phyloP scores from a whole-genome alignment of 2,329 filamentous ascomycete genomes.

The Xylariales sp. region DNA sequence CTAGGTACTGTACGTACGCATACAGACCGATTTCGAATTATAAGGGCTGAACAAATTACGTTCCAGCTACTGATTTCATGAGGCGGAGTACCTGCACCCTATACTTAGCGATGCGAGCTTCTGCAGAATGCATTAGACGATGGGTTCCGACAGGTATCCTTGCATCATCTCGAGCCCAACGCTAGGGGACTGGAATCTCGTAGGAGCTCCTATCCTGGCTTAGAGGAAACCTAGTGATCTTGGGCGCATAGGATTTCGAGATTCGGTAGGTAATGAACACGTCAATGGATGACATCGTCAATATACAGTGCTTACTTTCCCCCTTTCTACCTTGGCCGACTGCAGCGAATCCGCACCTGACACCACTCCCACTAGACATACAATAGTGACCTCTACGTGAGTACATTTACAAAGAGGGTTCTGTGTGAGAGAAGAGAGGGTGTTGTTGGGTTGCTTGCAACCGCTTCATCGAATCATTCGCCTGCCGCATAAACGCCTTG shows the following conservation, averaged over 20 bases:
- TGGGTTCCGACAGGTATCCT: background rate
- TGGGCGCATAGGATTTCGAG: too few relatives aligned
- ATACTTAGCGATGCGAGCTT: conserved; percentile 10
- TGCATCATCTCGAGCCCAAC: conserved; percentile 2
- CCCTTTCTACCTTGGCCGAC: background rate
- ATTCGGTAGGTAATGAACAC: too few relatives aligned
- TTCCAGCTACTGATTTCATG: too few relatives aligned
- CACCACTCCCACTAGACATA: too few relatives aligned
- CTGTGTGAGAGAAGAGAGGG: conserved; percentile 22
- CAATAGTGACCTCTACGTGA: too few relatives aligned
- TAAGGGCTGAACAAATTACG: too few relatives aligned
- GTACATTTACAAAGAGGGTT: too few relatives aligned
- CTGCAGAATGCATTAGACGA: conserved; percentile 10
- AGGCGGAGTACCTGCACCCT: background rate
- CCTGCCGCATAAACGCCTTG: conserved; percentile 21
- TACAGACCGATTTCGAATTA: too few relatives aligned
- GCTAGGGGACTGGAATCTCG: too few relatives aligned
- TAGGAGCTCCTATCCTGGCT: too few relatives aligned
- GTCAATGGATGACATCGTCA: conserved; percentile 1
- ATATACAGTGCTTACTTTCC: background rate
- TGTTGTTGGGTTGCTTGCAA: conserved; percentile 14
- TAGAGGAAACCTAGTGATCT: too few relatives aligned
- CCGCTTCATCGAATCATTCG: conserved; percentile 17
- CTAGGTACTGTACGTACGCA: too few relatives aligned
- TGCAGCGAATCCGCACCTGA: background rate